phyloP scores from a whole-genome alignment of 768 basidiomycete genomes.

The Dendrothele bispora region DNA sequence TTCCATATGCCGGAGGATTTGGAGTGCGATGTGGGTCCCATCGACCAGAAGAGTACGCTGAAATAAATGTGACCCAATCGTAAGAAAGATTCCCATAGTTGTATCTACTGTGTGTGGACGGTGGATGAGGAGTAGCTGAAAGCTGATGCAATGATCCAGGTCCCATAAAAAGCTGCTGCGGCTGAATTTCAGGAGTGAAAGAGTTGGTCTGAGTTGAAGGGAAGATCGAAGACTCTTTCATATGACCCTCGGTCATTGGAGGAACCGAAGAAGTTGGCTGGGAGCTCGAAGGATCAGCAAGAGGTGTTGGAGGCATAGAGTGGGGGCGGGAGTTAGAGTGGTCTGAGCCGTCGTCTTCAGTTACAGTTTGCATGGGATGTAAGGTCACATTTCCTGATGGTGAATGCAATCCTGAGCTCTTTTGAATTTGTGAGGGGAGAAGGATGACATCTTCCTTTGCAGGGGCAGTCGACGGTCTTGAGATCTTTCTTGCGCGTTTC shows the following conservation, averaged over 20 bases:
- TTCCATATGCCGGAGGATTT: constrained; percentile 59
- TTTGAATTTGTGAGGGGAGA: constrained; percentile 37
- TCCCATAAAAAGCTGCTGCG: too few species aligned
- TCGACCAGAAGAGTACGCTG: constrained; percentile 72
- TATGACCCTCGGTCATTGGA: too few species aligned
- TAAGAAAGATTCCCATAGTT: constrained; percentile 23
- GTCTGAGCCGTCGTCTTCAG: constrained; percentile 19
- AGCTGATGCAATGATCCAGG: too few species aligned
- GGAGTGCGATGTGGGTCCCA: constrained; percentile 81
- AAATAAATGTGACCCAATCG: constrained; percentile 78
- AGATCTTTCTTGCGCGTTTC: constrained; percentile 26
- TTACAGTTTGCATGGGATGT: constrained; percentile 22
- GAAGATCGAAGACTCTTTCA: too few species aligned
- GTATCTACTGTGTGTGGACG: background rate
- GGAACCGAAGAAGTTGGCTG: too few species aligned
- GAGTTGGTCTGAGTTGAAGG: too few species aligned
- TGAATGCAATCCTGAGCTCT: too few species aligned
- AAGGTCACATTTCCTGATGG: too few species aligned
- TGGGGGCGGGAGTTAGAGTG: constrained; percentile 1
- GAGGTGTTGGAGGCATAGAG: constrained; percentile 2
- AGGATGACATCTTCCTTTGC: constrained; percentile 39
- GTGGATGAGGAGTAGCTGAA: background rate
- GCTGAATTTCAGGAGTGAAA: too few species aligned
- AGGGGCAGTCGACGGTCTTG: constrained; percentile 45
- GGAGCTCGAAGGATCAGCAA: too few species aligned